Conservation (phyloP, 148 eudicot species). For the Fallopia convolvulus region DNA sequence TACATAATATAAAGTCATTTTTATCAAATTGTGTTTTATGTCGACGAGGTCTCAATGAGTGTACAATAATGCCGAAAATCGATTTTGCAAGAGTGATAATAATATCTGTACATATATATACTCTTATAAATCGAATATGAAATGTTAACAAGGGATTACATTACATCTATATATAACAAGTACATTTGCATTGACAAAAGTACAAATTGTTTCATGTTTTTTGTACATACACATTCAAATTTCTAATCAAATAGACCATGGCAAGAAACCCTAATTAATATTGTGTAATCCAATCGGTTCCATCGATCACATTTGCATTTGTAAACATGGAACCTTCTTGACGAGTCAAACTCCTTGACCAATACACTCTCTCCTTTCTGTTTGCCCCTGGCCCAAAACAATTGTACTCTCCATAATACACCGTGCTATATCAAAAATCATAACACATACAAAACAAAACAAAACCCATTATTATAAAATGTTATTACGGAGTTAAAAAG, state of each 20-base stretch:
- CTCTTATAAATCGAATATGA: too few relatives aligned
- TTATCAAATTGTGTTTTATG: too few relatives aligned
- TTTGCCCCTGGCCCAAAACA: conserved; percentile 40
- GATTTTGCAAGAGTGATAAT: too few relatives aligned
- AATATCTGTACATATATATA: too few relatives aligned
- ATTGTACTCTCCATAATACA: conserved; percentile 39
- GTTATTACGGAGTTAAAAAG: too few relatives aligned
- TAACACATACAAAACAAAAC: not conserved
- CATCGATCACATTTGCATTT: conserved; percentile 27
- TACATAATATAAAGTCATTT: too few relatives aligned
- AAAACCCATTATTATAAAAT: not conserved
- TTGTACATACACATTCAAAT: not conserved
- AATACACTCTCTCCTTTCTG: conserved; percentile 31
- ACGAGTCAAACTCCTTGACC: conserved; percentile 29
- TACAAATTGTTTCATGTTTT: not conserved
- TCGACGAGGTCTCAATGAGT: too few relatives aligned
- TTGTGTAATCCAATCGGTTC: conserved; percentile 29
- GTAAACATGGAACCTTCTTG: conserved; percentile 30
- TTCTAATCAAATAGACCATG: not conserved
- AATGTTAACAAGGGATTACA: too few relatives aligned
- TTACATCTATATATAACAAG: not conserved
- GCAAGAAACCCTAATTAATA: not conserved
- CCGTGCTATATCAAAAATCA: conserved; percentile 26
- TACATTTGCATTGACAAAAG: not conserved
- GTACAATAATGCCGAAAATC: too few relatives aligned